A percentile compares a stretch with the other conserved stretches of the same genome.
Conservation (phyloP, 2,329 filamentous ascomycete genomes). For the Neophaeococcomyces mojaviensis region DNA sequence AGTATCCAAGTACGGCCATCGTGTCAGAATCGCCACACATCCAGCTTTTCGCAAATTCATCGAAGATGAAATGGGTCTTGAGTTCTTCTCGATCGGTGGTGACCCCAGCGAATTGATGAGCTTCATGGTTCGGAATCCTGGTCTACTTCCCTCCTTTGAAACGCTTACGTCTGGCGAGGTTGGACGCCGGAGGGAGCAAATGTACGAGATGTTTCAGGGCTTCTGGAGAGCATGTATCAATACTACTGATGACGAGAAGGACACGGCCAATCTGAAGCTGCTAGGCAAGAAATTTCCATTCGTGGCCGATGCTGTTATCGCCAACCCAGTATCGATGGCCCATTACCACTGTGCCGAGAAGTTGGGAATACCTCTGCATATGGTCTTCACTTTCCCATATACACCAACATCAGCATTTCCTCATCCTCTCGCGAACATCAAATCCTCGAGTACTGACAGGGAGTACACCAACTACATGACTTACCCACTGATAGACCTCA, state of each 20-base stretch:
- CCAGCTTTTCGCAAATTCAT: conserved; percentile 70
- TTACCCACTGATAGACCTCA: conserved; percentile 74
- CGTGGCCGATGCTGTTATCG: conserved; percentile 32
- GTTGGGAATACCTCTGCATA: conserved; percentile 29
- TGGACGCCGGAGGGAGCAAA: conserved; percentile 56
- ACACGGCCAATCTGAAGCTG: conserved; percentile 55
- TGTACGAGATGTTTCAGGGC: conserved; percentile 76
- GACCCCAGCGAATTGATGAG: conserved; percentile 77
- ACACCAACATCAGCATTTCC: conserved; percentile 65
- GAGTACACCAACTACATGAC: conserved; percentile 73
- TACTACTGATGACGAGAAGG: conserved; percentile 57
- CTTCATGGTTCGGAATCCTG: conserved; percentile 77
- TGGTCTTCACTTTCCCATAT: conserved; percentile 52
- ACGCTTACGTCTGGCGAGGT: conserved; percentile 69
- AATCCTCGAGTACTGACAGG: conserved; percentile 61
- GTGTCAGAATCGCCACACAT: conserved; percentile 71
- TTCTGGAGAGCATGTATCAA: conserved; percentile 73
- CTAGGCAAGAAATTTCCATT: conserved; percentile 48
- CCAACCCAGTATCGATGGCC: conserved; percentile 33
- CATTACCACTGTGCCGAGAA: conserved; percentile 31
- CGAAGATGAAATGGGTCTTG: conserved; percentile 61
- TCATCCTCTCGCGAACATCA: conserved; percentile 70
- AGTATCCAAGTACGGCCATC: conserved; percentile 63
- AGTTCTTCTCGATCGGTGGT: conserved; percentile 74
- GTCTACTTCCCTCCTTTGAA: conserved; percentile 66